Evolutionary conservation across 1,139 yeast genomes (phyloP).

Genomic region (Candida sp.): DNA sequence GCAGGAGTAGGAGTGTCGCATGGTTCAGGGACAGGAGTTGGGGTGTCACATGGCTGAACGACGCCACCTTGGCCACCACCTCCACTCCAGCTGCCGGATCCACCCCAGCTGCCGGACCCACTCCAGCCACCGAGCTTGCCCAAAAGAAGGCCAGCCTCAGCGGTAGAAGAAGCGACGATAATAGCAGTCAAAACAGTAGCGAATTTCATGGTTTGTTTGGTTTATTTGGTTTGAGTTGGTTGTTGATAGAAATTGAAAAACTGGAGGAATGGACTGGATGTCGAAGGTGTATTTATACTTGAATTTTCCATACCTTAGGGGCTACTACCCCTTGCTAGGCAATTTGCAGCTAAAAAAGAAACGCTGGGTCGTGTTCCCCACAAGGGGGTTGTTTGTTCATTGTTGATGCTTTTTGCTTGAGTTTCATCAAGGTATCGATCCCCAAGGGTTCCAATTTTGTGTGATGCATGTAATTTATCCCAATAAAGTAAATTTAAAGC

Average conservation of each 20-base stretch:
- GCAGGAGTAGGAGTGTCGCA: conserved; percentile 5
- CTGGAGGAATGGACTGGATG: too few species aligned
- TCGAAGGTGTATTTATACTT: too few species aligned
- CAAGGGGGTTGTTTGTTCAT: background rate
- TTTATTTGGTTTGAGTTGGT: background rate
- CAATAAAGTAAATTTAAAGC: too few species aligned
- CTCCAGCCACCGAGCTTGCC: background rate
- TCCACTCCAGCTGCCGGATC: background rate
- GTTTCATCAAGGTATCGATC: background rate
- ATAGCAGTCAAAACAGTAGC: conserved; percentile 1
- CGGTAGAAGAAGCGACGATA: conserved; percentile 1
- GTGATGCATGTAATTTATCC: background rate
- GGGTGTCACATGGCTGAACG: background rate
- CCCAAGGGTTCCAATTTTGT: background rate
- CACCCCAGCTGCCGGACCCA: background rate
- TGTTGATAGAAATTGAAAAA: background rate
- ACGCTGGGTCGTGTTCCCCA: background rate
- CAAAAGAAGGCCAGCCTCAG: background rate
- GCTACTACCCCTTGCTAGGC: background rate
- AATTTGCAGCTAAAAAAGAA: background rate
- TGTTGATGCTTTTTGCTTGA: background rate
- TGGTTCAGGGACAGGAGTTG: too few species aligned
- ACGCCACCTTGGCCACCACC: background rate
- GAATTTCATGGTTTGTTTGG: background rate
- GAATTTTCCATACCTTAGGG: too few species aligned